Conservation (phyloP, 805 yeast species). For the Ogataea polymorpha region DNA sequence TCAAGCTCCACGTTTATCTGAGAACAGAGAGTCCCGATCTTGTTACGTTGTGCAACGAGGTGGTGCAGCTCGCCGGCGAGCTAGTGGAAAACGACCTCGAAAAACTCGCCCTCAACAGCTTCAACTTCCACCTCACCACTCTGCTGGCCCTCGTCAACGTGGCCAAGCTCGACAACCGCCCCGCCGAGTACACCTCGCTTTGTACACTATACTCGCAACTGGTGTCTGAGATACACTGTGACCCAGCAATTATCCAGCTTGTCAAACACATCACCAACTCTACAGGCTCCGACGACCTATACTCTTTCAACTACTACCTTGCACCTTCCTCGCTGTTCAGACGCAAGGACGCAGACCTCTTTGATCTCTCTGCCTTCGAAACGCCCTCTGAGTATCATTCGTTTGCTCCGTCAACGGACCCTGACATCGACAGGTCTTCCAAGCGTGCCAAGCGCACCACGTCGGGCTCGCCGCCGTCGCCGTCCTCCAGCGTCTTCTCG, state of each 20-base stretch:
- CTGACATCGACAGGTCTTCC: constrained; percentile 12
- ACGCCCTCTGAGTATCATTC: constrained; percentile 18
- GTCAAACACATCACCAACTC: constrained; percentile 21
- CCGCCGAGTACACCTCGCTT: background rate
- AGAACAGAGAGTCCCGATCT: constrained; percentile 11
- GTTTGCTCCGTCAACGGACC: constrained; percentile 13
- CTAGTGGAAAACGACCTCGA: constrained; percentile 25
- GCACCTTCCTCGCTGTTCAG: constrained; percentile 24
- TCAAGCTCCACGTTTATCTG: constrained; percentile 26
- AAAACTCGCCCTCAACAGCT: constrained; percentile 28
- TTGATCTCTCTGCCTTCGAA: constrained; percentile 31
- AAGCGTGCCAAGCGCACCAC: constrained; percentile 21
- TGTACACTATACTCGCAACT: constrained; percentile 22
- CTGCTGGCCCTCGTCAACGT: constrained; percentile 26
- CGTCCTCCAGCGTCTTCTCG: constrained; percentile 28
- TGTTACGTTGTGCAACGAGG: constrained; percentile 19
- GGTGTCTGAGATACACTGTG: constrained; percentile 22
- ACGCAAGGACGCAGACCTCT: constrained; percentile 17
- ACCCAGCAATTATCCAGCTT: constrained; percentile 21
- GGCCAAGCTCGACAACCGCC: constrained; percentile 2
- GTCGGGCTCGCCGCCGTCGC: constrained; percentile 28
- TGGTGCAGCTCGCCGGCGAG: constrained; percentile 13
- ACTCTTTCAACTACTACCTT: constrained; percentile 21
- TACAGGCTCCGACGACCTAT: constrained; percentile 22
- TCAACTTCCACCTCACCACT: constrained; percentile 31